A percentile compares a stretch with the other conserved stretches of the same genome.
Conservation (phyloP, 2,329 filamentous ascomycete species). For the Corinectria fuckeliana region DNA sequence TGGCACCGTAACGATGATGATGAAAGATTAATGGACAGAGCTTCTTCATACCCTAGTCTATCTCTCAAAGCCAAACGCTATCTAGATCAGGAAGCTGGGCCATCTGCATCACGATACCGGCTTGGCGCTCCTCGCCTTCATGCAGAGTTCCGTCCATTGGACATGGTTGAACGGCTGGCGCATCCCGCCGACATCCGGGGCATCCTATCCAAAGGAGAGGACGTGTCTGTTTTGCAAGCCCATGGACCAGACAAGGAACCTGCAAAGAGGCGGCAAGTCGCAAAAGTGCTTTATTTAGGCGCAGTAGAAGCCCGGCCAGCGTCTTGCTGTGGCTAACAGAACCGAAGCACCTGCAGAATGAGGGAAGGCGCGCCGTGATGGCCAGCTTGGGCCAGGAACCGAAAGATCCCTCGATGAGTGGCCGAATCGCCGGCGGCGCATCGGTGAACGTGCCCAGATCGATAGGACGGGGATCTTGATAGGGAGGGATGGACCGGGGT, state of each 20-base stretch:
- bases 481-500: neutral
- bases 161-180: neutral
- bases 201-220: neutral
- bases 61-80: neutral
- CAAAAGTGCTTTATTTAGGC: neutral
- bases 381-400: neutral
- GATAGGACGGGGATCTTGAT: slow-evolving; percentile 31
- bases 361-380: slow-evolving; percentile 8
- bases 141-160: neutral
- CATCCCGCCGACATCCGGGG: neutral
- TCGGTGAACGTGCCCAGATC: slow-evolving; percentile 39
- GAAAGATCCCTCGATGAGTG: slow-evolving; percentile 1
- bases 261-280: neutral
- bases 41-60: neutral
- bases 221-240: too few relatives aligned
- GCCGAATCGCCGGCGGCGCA: slow-evolving; percentile 27
- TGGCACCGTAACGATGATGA: neutral
- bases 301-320: too few relatives aligned
- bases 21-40: neutral
- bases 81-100: slow-evolving; percentile 16
- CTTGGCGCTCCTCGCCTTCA: neutral
- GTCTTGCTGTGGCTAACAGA: neutral
- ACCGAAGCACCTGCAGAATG: slow-evolving; percentile 14
- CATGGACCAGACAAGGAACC: too few relatives aligned
- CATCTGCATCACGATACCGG: neutral